Evolutionary conservation across 2,329 filamentous ascomycete genomes (phyloP).

Genomic region (Blumeria graminis): DNA sequence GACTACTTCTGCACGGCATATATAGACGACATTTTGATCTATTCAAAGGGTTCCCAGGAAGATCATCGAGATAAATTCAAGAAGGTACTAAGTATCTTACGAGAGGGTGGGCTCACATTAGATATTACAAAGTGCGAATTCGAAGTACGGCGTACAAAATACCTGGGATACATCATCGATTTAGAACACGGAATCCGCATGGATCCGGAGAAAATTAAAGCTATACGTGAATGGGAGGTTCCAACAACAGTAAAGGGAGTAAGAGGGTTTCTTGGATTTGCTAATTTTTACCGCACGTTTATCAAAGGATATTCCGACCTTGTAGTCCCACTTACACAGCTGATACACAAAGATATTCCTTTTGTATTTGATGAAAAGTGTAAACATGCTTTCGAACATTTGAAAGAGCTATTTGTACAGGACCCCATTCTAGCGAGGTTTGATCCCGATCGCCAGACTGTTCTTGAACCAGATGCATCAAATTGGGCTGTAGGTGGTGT

Average conservation of each 20-base stretch:
- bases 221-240: conserved; percentile 1
- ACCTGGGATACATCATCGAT: conserved; percentile 2
- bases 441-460: background rate
- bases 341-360: no score
- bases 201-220: conserved; percentile 2
- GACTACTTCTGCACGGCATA: conserved; percentile 2
- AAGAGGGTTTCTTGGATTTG: conserved; percentile 2
- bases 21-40: conserved; percentile 4
- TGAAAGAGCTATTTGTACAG: background rate
- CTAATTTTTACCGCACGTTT: conserved; percentile 5
- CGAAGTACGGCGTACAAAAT: background rate
- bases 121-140: conserved; percentile 3
- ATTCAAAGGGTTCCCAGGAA: background rate
- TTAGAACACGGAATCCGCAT: conserved; percentile 1
- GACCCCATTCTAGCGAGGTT: background rate
- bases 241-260: conserved; percentile 1
- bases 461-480: background rate
- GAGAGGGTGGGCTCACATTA: background rate
- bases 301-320: conserved; percentile 1
- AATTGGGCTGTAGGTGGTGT: background rate
- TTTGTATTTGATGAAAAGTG: background rate
- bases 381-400: background rate
- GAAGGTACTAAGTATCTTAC: conserved; percentile 1
- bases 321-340: no score
- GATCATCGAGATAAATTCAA: conserved; percentile 2